Conservation (phyloP, 2,329 filamentous ascomycete species). For the Epicoccum nigrum region DNA sequence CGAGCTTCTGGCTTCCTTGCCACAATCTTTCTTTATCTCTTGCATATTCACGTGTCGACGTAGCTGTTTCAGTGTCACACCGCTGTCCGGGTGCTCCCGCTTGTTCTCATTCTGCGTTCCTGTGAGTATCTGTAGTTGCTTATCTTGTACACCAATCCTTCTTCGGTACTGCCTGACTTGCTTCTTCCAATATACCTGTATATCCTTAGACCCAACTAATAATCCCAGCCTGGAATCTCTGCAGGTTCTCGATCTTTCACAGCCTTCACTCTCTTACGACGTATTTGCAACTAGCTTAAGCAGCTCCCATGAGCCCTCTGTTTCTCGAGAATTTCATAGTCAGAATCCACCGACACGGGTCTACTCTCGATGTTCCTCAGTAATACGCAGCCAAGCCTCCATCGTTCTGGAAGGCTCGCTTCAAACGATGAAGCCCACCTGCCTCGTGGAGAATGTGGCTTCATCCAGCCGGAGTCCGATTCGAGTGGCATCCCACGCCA, state of each 20-base stretch:
- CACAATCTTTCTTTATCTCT: constrained; percentile 27
- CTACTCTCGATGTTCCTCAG: constrained; percentile 48
- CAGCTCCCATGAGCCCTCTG: constrained; percentile 44
- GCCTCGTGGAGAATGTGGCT: constrained; percentile 49
- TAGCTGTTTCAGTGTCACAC: constrained; percentile 34
- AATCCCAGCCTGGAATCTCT: constrained; percentile 18
- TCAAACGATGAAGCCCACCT: constrained; percentile 38
- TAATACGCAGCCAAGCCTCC: constrained; percentile 36
- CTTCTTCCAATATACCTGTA: constrained; percentile 39
- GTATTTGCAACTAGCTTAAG: constrained; percentile 11
- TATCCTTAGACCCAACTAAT: constrained; percentile 36
- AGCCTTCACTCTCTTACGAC: constrained; percentile 15
- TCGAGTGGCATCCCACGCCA: constrained; percentile 35
- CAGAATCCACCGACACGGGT: constrained; percentile 36
- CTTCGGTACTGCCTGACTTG: constrained; percentile 24
- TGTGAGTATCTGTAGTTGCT: constrained; percentile 35
- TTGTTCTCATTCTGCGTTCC: constrained; percentile 29
- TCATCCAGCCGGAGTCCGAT: constrained; percentile 39
- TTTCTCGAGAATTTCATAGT: constrained; percentile 28
- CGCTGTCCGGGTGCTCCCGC: constrained; percentile 41
- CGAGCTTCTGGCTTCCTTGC: constrained; percentile 17
- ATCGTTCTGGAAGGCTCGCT: constrained; percentile 38
- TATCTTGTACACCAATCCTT: constrained; percentile 41
- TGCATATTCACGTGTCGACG: constrained; percentile 29
- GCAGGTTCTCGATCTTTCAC: constrained; percentile 17